Evolutionary conservation across 2,329 filamentous ascomycete genomes (phyloP).

Genomic region (Colletotrichum neosansevieriae): DNA sequence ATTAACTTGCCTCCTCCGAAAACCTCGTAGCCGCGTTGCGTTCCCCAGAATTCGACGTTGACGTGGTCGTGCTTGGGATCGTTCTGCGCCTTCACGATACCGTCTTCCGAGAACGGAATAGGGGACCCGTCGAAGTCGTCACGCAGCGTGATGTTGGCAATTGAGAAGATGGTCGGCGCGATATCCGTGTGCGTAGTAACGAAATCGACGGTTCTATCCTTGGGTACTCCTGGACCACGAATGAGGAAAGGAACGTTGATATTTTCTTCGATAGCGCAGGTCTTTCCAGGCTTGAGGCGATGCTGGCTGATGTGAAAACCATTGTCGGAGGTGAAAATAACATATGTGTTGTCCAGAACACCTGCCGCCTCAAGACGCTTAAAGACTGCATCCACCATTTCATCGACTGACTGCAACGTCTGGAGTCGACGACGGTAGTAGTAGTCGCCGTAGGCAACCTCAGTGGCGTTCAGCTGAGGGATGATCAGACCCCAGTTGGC

Average conservation of each 20-base stretch:
- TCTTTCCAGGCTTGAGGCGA: slow-evolving; percentile 68
- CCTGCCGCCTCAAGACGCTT: slow-evolving; percentile 59
- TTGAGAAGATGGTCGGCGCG: slow-evolving; percentile 68
- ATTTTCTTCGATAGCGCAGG: slow-evolving; percentile 69
- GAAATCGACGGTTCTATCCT: slow-evolving; percentile 53
- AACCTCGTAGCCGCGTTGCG: slow-evolving; percentile 31
- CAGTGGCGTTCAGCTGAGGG: slow-evolving; percentile 53
- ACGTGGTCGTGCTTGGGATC: slow-evolving; percentile 63
- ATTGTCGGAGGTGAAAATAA: slow-evolving; percentile 71
- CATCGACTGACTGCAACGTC: slow-evolving; percentile 66
- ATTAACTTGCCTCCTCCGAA: slow-evolving; percentile 23
- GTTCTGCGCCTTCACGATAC: slow-evolving; percentile 42
- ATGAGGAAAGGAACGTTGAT: slow-evolving; percentile 69
- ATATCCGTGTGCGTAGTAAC: slow-evolving; percentile 74
- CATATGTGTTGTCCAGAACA: slow-evolving; percentile 72
- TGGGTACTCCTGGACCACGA: slow-evolving; percentile 64
- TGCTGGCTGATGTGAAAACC: slow-evolving; percentile 72
- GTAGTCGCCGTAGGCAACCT: slow-evolving; percentile 61
- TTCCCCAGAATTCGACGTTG: slow-evolving; percentile 69
- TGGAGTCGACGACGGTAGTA: slow-evolving; percentile 65
- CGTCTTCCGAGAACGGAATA: slow-evolving; percentile 55
- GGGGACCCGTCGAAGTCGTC: slow-evolving; percentile 68
- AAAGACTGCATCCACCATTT: slow-evolving; percentile 63
- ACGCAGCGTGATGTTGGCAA: slow-evolving; percentile 55
- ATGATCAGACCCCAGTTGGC: slow-evolving; percentile 62